phyloP scores from a whole-genome alignment of 2,329 filamentous ascomycete genomes.

The Pseudopithomyces maydicus region DNA sequence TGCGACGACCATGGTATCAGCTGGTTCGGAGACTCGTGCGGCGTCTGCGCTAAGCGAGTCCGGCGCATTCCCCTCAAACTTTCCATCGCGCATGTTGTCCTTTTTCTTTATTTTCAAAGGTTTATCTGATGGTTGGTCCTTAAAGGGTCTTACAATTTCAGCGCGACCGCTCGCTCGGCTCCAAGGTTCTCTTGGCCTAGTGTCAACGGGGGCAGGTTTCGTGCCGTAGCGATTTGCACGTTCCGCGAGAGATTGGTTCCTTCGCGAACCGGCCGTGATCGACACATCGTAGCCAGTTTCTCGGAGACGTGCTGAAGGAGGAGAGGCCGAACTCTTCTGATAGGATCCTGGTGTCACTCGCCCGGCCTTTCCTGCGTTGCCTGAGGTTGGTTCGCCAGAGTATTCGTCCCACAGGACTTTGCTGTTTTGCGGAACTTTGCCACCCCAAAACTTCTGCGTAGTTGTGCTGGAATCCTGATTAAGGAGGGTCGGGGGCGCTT shows the following conservation, averaged over 20 bases:
- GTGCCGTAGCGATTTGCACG: slow-evolving; percentile 32
- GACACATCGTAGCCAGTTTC: slow-evolving; percentile 43
- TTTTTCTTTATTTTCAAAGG: slow-evolving; percentile 58
- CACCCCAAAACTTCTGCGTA: slow-evolving; percentile 43
- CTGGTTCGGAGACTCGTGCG: slow-evolving; percentile 22
- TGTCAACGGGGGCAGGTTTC: slow-evolving; percentile 45
- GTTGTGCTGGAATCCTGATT: slow-evolving; percentile 19
- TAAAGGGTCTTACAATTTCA: slow-evolving; percentile 67
- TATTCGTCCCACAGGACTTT: slow-evolving; percentile 65
- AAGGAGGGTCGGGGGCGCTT: slow-evolving; percentile 29
- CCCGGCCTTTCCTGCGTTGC: slow-evolving; percentile 56
- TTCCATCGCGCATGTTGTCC: slow-evolving; percentile 23
- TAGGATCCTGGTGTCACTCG: slow-evolving; percentile 60
- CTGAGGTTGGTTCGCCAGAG: slow-evolving; percentile 69
- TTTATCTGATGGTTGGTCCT: slow-evolving; percentile 62
- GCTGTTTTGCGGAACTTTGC: slow-evolving; percentile 40
- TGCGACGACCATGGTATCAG: slow-evolving; percentile 40
- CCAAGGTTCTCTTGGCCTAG: slow-evolving; percentile 61
- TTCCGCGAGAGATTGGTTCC: slow-evolving; percentile 36
- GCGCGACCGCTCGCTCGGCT: slow-evolving; percentile 73
- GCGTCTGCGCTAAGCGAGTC: slow-evolving; percentile 31
- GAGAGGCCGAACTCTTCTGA: slow-evolving; percentile 23
- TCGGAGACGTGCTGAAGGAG: slow-evolving; percentile 12
- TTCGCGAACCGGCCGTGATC: slow-evolving; percentile 28
- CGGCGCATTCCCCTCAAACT: slow-evolving; percentile 22